phyloP scores from a whole-genome alignment of 192 early-diverging fungal species.

The Gaertneriomyces semiglobifer region DNA sequence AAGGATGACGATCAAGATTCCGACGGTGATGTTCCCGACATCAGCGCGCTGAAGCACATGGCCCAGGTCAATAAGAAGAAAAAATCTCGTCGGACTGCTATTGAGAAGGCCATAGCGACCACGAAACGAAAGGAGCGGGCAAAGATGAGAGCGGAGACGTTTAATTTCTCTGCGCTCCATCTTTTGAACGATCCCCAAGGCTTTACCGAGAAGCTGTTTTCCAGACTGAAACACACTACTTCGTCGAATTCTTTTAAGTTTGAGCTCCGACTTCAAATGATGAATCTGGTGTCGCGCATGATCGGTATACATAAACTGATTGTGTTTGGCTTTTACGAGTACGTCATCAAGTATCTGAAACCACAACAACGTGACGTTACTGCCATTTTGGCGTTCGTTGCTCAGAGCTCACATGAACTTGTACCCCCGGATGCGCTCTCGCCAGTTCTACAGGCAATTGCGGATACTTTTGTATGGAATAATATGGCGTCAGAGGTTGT shows the following conservation, averaged over 20 bases:
- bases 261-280: constrained; percentile 83
- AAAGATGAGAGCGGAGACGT: constrained; percentile 64
- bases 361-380: constrained; percentile 95
- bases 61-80: constrained; percentile 83
- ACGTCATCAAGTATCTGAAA: constrained; percentile 89
- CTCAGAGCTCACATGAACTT: constrained; percentile 89
- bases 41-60: constrained; percentile 74
- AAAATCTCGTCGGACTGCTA: constrained; percentile 67
- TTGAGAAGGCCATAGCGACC: constrained; percentile 74
- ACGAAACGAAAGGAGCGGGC: constrained; percentile 66
- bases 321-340: constrained; percentile 87
- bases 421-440: constrained; percentile 91
- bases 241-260: constrained; percentile 74
- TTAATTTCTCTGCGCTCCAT: constrained; percentile 93
- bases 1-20: constrained; percentile 68
- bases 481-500: constrained; percentile 91
- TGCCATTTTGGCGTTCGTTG: constrained; percentile 80
- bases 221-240: constrained; percentile 61
- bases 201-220: constrained; percentile 95
- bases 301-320: constrained; percentile 95
- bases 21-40: constrained; percentile 66
- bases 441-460: constrained; percentile 83
- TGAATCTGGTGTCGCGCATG: constrained; percentile 92
- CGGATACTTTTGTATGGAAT: constrained; percentile 95
- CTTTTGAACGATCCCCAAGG: constrained; percentile 96